These are phyloP conservation scores for Lumnitzera racemosa DNA, from an alignment of 345 rosid genomes.

Conservation along the genomic window DNA sequence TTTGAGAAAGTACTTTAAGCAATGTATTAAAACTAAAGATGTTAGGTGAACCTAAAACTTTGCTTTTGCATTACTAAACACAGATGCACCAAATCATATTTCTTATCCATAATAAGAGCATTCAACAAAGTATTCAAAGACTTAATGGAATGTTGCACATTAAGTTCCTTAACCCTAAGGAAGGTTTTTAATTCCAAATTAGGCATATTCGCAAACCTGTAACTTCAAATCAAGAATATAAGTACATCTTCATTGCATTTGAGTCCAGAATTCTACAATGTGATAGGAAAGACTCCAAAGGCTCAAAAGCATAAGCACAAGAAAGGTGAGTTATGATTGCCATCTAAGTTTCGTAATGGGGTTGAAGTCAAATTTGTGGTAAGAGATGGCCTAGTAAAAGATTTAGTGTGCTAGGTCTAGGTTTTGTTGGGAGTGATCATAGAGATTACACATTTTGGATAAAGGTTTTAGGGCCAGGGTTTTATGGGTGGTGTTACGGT, in stretches of 20 bases:
- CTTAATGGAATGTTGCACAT: slow-evolving; percentile 55
- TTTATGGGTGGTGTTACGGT: slow-evolving; percentile 66
- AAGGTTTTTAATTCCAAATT: slow-evolving; percentile 45
- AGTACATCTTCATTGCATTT: slow-evolving; percentile 71
- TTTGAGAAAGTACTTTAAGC: slow-evolving; percentile 59
- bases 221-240: slow-evolving; percentile 56
- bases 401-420: slow-evolving; percentile 84
- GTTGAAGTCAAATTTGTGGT: slow-evolving; percentile 45
- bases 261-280: slow-evolving; percentile 37
- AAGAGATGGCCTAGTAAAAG: slow-evolving; percentile 70
- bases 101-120: slow-evolving; percentile 58
- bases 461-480: slow-evolving; percentile 81
- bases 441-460: slow-evolving; percentile 61
- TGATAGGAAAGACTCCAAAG: slow-evolving; percentile 54
- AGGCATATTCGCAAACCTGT: slow-evolving; percentile 68
- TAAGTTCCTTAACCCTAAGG: slow-evolving; percentile 43
- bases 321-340: slow-evolving; percentile 70
- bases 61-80: slow-evolving; percentile 43
- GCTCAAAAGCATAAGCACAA: slow-evolving; percentile 72
- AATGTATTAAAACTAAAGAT: slow-evolving; percentile 66
- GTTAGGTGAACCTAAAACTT: slow-evolving; percentile 59
- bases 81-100: slow-evolving; percentile 46
- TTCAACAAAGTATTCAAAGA: slow-evolving; percentile 73
- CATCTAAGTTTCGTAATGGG: slow-evolving; percentile 68
- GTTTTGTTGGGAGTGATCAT: slow-evolving; percentile 71